Evolutionary conservation across 495 filamentous ascomycete species (phyloP), one percentile per base, ranked within the genome.

Genomic region (Corynascus novoguineensis): DNA sequence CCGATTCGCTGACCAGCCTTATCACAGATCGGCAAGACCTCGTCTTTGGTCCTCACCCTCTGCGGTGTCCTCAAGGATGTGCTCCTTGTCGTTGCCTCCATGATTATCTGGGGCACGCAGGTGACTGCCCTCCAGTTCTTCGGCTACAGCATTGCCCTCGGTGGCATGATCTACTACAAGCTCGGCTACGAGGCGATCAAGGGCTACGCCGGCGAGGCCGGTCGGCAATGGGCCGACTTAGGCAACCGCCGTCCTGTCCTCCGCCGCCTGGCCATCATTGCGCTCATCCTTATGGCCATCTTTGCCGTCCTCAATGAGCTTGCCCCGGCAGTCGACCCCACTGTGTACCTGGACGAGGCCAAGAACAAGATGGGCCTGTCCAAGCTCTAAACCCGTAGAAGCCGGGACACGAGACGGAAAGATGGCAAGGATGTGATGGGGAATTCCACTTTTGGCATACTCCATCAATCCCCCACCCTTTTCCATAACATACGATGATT

Each of bases 1-100:
- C 35, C 28, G 32, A 0, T 12, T 28, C 51, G 55, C 65, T 76
- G 66, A 77, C 51, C 29, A 12, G 2, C 10, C 21, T 5, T 48
- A 24, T 19, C 51, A 40, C 62, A 96, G 91, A 98, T 98, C 72
- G 93, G 93, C 75, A 92, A 90, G 78, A 98, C 93, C 22, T 97
- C 92, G 0, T 92, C 90, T 48, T 83, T 98, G 41, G 90, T 97
- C 68, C 89, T 97, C 71, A 97, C 93, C 37, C 87, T 98, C 49
- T 97, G 90, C 74, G 93, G 93, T 77, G 92, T 98, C 57, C 84
- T 97, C 68, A 98, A 98, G 81, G 93, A 98, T 78, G 92, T 98
- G 62, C 83, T 98, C 58, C 87, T 98, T 28, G 92, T 98, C 47
- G 75, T 78, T 52, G 88, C 89, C 50, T 96, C 90, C 54, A 93